Evolutionary conservation across 345 rosid genomes (phyloP), one percentile per base, ranked within the genome.

Genomic region (Eucalyptus curtisii): DNA sequence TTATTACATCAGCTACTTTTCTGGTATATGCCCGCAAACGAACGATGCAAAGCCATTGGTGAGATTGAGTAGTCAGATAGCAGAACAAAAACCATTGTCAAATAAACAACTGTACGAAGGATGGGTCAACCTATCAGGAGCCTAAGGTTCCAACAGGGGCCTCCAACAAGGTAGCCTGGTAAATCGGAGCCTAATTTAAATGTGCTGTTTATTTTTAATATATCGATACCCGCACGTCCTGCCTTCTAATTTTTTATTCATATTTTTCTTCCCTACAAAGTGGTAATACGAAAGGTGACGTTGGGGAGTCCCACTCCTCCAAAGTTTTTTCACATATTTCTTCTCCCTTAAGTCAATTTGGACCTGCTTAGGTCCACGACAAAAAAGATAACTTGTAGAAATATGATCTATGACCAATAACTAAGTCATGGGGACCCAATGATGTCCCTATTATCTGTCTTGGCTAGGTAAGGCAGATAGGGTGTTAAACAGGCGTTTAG

Each of bases 211-310:
- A 3, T 50, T 50, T 50, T 50, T 50, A 50, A 17, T 1, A 17
- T 50, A 8, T 17, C 1, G 9, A 50, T 50, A 7, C 0, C 1
- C 55, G 0, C 0, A 50, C 1, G 8, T 0, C 55, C 0, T 7
- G 0, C 0, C 2, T 2, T 0, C 8, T 50, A 50, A 50, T 50
- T 50, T 50, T 0, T 0, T 0, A 50, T 2, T 50, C 22, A 50
- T 50, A 50, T 50, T 17, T 50, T 1, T 17, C 22, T 50, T 50
- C 9, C 22, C 8, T 50, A 3, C 4, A 17, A 50, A 50, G 22
- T 0, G 4, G 0, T 8, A 50, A 50, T 50, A 7, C 1, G 1
- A 50, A 17, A 50, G 9, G 55, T 50, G 9, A 50, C 0, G 9
- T 17, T 17, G 22, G 8, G 55, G 22, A 50, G 55, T 50, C 55